Evolutionary conservation across 2,329 filamentous ascomycete species (phyloP).

Genomic region (Pseudogymnoascus sp.): DNA sequence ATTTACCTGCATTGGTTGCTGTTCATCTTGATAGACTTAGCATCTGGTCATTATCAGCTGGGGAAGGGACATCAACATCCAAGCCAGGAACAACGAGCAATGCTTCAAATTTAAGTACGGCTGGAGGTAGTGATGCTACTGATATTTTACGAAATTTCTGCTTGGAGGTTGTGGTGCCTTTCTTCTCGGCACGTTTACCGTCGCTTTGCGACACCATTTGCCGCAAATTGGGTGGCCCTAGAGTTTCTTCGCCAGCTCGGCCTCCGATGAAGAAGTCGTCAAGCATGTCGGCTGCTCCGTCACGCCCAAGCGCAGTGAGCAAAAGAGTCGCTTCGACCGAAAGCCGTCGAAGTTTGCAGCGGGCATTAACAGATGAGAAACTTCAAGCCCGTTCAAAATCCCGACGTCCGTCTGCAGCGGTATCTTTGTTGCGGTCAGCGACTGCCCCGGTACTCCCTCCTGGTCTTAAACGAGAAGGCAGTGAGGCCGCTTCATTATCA

Average conservation of each 20-base stretch:
- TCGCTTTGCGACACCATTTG: slow-evolving; percentile 63
- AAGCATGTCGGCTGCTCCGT: slow-evolving; percentile 33
- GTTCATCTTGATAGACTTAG: slow-evolving; percentile 69
- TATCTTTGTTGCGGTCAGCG: slow-evolving; percentile 61
- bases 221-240: slow-evolving; percentile 67
- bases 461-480: slow-evolving; percentile 60
- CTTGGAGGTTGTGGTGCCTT: slow-evolving; percentile 71
- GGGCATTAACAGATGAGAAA: slow-evolving; percentile 54
- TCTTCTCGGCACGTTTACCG: slow-evolving; percentile 71
- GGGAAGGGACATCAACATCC: slow-evolving; percentile 11
- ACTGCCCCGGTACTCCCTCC: slow-evolving; percentile 54
- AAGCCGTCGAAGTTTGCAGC: slow-evolving; percentile 48
- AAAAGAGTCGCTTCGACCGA: slow-evolving; percentile 40
- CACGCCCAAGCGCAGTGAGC: slow-evolving; percentile 45
- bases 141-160: slow-evolving; percentile 72
- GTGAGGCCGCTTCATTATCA: slow-evolving; percentile 49
- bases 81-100: slow-evolving; percentile 12
- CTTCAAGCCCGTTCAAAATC: slow-evolving; percentile 43
- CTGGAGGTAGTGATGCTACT: slow-evolving; percentile 16
- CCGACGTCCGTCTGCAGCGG: slow-evolving; percentile 48
- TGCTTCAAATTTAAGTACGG: not conserved
- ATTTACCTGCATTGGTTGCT: slow-evolving; percentile 60
- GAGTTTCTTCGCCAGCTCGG: slow-evolving; percentile 49
- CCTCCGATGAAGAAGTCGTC: slow-evolving; percentile 41
- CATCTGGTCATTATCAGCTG: slow-evolving; percentile 61